Conservation (phyloP, 2,329 filamentous ascomycete species). For the Hypomyces perniciosus region DNA sequence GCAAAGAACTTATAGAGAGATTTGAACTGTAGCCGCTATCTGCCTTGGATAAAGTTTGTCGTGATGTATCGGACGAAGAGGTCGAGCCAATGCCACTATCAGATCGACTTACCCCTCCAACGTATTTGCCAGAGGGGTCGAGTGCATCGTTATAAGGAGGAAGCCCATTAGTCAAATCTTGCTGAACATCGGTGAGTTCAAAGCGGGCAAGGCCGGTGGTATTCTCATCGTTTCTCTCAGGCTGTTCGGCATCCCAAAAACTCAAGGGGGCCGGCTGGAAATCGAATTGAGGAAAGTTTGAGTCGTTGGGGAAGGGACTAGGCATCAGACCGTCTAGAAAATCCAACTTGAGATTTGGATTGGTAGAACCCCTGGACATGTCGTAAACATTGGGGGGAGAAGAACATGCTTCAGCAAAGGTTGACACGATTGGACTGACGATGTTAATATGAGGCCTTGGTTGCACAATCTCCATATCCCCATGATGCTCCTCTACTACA, state of each 20-base stretch:
- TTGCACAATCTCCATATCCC: conserved; percentile 2
- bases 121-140: background rate
- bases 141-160: background rate
- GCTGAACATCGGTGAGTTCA: background rate
- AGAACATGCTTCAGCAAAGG: conserved; percentile 9
- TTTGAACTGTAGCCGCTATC: conserved; percentile 57
- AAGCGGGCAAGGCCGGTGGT: too few relatives aligned
- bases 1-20: conserved; percentile 50
- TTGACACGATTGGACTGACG: background rate
- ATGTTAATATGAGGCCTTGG: background rate
- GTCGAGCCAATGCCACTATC: conserved; percentile 6
- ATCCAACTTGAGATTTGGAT: background rate
- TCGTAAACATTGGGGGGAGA: background rate
- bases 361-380: background rate
- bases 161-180: background rate
- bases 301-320: conserved; percentile 1
- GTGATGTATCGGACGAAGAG: conserved; percentile 3
- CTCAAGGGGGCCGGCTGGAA: background rate
- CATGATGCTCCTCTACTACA: background rate
- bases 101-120: conserved; percentile 1
- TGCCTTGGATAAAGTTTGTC: conserved; percentile 21
- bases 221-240: too few relatives aligned
- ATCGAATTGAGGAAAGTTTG: background rate
- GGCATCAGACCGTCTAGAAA: conserved; percentile 2
- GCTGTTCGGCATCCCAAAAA: too few relatives aligned